phyloP scores from a whole-genome alignment of 2,329 filamentous ascomycete species.

The Alternaria sp. region DNA sequence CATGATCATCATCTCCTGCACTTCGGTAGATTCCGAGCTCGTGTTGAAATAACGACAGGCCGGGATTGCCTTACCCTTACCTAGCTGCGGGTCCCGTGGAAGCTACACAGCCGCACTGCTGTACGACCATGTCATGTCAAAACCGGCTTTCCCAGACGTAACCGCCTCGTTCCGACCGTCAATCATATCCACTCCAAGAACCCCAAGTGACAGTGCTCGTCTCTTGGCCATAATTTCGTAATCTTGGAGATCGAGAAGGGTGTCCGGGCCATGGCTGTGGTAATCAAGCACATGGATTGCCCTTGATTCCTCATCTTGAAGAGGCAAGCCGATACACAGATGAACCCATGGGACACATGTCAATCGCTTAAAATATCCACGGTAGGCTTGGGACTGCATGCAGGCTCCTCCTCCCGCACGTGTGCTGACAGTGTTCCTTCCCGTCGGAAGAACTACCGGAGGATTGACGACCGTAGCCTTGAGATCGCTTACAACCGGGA shows the following conservation, averaged over 20 bases:
- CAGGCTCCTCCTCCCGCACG: slow-evolving; percentile 13
- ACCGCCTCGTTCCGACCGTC: slow-evolving; percentile 6
- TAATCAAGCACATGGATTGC: slow-evolving; percentile 13
- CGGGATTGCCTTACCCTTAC: slow-evolving; percentile 9
- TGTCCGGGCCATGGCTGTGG: slow-evolving; percentile 13
- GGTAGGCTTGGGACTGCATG: slow-evolving; percentile 2
- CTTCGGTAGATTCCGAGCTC: slow-evolving; percentile 17
- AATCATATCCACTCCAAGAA: slow-evolving; percentile 14
- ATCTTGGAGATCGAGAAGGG: slow-evolving; percentile 18
- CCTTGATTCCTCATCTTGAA: slow-evolving; percentile 15
- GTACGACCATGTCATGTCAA: slow-evolving; percentile 13
- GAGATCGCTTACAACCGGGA: slow-evolving; percentile 10
- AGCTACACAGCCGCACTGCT: slow-evolving; percentile 12
- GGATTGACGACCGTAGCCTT: slow-evolving; percentile 13
- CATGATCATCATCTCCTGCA: background rate
- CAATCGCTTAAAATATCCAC: slow-evolving; percentile 12
- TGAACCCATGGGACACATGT: slow-evolving; percentile 15
- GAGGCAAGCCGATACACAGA: slow-evolving; percentile 12
- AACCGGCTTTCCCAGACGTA: slow-evolving; percentile 12
- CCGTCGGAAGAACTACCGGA: slow-evolving; percentile 20
- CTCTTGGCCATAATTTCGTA: slow-evolving; percentile 11
- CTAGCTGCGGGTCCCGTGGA: slow-evolving; percentile 15
- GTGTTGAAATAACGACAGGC: slow-evolving; percentile 14
- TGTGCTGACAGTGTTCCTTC: slow-evolving; percentile 17
- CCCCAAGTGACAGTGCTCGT: slow-evolving; percentile 5